A percentile compares a stretch with the other conserved stretches of the same genome.
Conservation (phyloP, 306 rosid species). For the Vigna reflexopilosa region DNA sequence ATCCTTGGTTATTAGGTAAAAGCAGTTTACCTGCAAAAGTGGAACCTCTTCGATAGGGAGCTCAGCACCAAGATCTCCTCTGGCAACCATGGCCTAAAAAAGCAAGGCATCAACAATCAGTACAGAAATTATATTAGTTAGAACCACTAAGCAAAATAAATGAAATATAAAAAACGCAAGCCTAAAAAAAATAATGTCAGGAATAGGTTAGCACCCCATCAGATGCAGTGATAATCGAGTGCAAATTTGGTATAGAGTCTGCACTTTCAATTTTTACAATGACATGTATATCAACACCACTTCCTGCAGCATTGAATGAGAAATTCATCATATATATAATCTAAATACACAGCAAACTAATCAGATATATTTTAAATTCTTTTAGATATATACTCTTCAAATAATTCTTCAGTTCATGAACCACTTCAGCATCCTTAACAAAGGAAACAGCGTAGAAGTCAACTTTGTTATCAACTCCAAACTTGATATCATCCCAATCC, state of each 20-base stretch:
- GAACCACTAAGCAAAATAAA: conserved; percentile 5
- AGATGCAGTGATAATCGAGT: conserved; percentile 82
- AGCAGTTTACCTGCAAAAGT: conserved; percentile 54
- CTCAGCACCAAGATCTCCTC: conserved; percentile 71
- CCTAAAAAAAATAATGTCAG: conserved; percentile 36
- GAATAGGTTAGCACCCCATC: conserved; percentile 55
- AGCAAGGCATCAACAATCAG: neutral
- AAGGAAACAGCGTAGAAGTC: conserved; percentile 99
- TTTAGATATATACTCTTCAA: conserved; percentile 65
- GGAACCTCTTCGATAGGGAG: conserved; percentile 67
- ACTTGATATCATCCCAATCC: conserved; percentile 99
- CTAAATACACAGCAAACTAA: conserved; percentile 23
- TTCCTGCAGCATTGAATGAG: conserved; percentile 60
- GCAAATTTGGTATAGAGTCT: conserved; percentile 90
- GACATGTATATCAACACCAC: conserved; percentile 88
- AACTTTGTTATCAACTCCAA: conserved; percentile 96
- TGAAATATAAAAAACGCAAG: conserved; percentile 2
- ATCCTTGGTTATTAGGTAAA: neutral
- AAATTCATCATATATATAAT: conserved; percentile 27
- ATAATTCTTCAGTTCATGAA: conserved; percentile 90
- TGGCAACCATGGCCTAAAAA: conserved; percentile 65
- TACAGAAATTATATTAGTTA: neutral
- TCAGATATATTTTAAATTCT: neutral
- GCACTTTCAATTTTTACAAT: conserved; percentile 98
- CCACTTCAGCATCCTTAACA: conserved; percentile 96